Percentiles rank a stretch among this genome's conserved stretches.
These are phyloP conservation scores for Massarina eburnea DNA, from an alignment of 2,329 filamentous ascomycete genomes.

Conservation along the genomic window DNA sequence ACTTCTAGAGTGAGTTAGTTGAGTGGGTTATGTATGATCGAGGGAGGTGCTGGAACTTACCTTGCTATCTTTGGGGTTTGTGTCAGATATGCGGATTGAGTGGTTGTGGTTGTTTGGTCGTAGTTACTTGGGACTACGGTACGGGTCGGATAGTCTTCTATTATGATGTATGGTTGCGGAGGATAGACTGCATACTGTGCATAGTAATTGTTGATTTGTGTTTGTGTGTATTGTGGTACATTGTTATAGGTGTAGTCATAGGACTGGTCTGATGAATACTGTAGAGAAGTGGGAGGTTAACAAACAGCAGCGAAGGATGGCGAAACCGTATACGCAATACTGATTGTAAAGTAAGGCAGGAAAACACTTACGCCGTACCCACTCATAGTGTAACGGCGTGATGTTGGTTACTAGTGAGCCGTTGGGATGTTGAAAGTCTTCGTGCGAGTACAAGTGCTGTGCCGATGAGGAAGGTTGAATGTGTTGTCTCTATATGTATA, in stretches of 20 bases:
- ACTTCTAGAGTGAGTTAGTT: constrained; percentile 13
- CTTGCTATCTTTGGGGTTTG: constrained; percentile 2
- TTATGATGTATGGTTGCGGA: constrained; percentile 28
- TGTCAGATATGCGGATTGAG: constrained; percentile 12
- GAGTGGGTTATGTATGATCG: not conserved
- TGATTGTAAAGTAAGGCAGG: not conserved
- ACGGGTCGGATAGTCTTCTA: constrained; percentile 23
- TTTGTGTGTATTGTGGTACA: constrained; percentile 35
- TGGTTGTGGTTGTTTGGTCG: constrained; percentile 8
- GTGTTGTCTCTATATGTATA: not conserved
- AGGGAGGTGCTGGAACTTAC: not conserved
- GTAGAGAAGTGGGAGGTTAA: not conserved
- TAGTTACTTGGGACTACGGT: constrained; percentile 12
- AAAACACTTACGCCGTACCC: constrained; percentile 22
- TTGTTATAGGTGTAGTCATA: constrained; percentile 19
- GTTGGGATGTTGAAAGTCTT: not conserved
- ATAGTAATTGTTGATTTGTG: constrained; percentile 33
- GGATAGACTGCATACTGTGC: constrained; percentile 34
- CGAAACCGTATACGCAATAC: not conserved
- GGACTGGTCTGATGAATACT: constrained; percentile 26
- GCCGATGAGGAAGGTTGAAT: not conserved
- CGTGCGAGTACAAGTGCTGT: constrained; percentile 3
- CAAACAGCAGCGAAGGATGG: not conserved
- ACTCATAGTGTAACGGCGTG: constrained; percentile 20
- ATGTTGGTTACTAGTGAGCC: not conserved